Evolutionary conservation across 2,329 filamentous ascomycete genomes (phyloP), one percentile per base, ranked within the genome.

Genomic region (Sarocladium kiliense): DNA sequence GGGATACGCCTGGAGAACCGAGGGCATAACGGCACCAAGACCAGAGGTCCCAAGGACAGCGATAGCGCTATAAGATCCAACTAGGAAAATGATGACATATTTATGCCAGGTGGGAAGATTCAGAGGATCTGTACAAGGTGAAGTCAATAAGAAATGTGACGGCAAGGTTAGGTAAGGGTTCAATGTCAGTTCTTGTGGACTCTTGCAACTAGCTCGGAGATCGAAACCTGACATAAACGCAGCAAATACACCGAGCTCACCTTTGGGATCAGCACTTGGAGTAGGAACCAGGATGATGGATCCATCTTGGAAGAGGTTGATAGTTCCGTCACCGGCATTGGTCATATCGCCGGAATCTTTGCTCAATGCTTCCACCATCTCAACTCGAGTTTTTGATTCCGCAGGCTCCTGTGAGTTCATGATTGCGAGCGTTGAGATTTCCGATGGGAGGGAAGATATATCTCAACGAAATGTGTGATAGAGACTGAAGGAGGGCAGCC

Each of bases 21-120:
- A 18, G 5, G 57, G 16, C 54, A 60, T 36, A 30, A 59, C n/a
- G 44, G 44, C 44, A 18, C 44, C 44, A 3, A 49, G 6, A 11
- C 23, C 44, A 3, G 44, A 49, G 6, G 25, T 30, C 23, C 27
- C 54, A 10, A 62, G 54, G 9, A 65, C 58, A 14, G 61, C 56
- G 30, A 56, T 58, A 36, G 60, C 49, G n/a, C 58, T 57, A 27
- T 63, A 60, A 9, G 61, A 19, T 3, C 57, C 58, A 16, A 65
- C 58, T 19, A 63, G 59, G 39, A 60, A 19, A 18, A 63, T 34
- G 16, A 64, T 57, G 44, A 61, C 26, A n/a, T 56, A 57, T 30
- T 65, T 66, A 23, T 55, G 59, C 63, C 62, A 66, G 56, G 41
- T 25, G 18, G 64, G 61, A n/a, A 63, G 62, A 16, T 63, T 66